Percentiles rank a stretch among this genome's conserved stretches.
Conservation (phyloP, 2,329 filamentous ascomycete species). For the Colletotrichum shisoi region DNA sequence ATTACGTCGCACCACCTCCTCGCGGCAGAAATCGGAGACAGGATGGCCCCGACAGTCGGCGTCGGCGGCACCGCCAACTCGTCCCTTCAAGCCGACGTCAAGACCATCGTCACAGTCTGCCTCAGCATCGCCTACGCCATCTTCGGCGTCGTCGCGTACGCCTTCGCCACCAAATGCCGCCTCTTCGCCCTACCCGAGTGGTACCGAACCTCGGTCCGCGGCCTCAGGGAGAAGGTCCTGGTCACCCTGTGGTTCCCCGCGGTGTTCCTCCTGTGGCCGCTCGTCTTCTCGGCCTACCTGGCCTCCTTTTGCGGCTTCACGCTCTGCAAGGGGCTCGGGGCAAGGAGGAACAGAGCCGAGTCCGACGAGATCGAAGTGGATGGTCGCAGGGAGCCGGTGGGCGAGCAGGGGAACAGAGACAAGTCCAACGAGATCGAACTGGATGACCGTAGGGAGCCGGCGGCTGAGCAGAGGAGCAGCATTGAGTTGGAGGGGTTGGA, state of each 20-base stretch:
- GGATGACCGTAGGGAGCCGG: too few species aligned
- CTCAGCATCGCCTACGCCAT: constrained; percentile 9
- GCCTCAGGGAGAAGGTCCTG: neutral
- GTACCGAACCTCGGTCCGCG: constrained; percentile 10
- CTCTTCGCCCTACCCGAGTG: constrained; percentile 5
- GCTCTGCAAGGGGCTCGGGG: neutral
- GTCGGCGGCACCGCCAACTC: neutral
- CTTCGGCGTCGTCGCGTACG: neutral
- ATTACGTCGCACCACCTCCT: neutral
- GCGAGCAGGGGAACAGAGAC: neutral
- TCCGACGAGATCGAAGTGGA: too few species aligned
- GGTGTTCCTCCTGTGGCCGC: constrained; percentile 14
- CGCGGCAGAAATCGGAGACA: too few species aligned
- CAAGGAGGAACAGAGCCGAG: too few species aligned
- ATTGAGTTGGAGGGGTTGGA: neutral
- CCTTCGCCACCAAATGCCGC: constrained; percentile 1
- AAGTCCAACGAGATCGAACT: too few species aligned
- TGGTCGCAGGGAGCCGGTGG: neutral
- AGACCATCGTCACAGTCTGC: neutral
- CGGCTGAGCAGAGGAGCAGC: neutral
- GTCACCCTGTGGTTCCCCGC: constrained; percentile 11
- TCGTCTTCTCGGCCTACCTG: neutral
- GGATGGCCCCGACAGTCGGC: too few species aligned
- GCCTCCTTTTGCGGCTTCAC: neutral
- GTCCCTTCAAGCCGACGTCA: neutral